phyloP scores from a whole-genome alignment of 306 rosid genomes.

The Sophora flavescens region DNA sequence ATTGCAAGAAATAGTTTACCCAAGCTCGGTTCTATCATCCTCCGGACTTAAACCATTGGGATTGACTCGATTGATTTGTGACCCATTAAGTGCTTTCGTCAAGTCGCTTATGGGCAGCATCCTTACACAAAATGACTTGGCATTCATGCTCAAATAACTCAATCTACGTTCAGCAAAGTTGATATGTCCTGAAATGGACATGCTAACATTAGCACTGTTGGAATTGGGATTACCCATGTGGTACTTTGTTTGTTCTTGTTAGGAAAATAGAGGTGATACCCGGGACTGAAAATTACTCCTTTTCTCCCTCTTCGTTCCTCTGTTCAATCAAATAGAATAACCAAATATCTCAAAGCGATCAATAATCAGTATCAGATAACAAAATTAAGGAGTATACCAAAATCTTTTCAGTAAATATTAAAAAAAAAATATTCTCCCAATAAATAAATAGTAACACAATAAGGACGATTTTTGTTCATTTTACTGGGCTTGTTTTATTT shows the following conservation, averaged over 20 bases:
- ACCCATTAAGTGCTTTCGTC: not conserved
- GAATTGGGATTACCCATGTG: conserved; percentile 40
- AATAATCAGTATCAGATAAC: too few species aligned
- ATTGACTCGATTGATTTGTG: conserved; percentile 25
- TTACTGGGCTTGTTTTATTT: too few species aligned
- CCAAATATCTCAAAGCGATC: too few species aligned
- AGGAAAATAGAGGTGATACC: not conserved
- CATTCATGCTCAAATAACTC: conserved; percentile 31
- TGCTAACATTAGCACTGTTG: conserved; percentile 46
- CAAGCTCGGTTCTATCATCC: conserved; percentile 41
- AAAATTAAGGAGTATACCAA: too few species aligned
- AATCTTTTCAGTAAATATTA: too few species aligned
- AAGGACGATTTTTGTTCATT: too few species aligned
- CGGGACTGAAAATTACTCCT: too few species aligned
- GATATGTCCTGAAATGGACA: conserved; percentile 53
- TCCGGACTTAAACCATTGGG: conserved; percentile 40
- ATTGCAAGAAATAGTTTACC: too few species aligned
- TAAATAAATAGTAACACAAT: too few species aligned
- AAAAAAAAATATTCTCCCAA: too few species aligned
- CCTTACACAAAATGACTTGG: conserved; percentile 48
- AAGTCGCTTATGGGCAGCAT: conserved; percentile 22
- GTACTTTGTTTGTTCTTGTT: not conserved
- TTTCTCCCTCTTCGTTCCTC: too few species aligned
- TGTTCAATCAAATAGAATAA: too few species aligned
- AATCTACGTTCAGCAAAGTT: conserved; percentile 46